Conservation (phyloP, 805 yeast species). For the Candida vaughaniae region DNA sequence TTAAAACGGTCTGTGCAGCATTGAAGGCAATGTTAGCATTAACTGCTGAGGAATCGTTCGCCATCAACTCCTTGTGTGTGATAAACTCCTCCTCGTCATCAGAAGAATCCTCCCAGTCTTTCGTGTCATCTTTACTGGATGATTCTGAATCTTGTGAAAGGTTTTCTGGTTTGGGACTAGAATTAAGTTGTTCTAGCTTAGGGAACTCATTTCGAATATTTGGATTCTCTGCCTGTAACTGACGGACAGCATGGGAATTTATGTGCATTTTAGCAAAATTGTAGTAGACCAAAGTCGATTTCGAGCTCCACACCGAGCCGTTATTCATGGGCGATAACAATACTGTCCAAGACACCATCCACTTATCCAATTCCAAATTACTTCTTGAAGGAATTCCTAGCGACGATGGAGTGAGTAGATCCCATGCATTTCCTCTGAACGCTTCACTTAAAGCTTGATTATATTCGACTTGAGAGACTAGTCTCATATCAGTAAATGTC, state of each 20-base stretch:
- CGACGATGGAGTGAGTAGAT: conserved; percentile 53
- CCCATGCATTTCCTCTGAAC: conserved; percentile 61
- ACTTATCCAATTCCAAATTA: conserved; percentile 64
- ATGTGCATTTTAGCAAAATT: conserved; percentile 76
- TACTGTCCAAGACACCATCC: conserved; percentile 84
- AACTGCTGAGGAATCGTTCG: conserved; percentile 33
- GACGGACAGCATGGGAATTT: conserved; percentile 51
- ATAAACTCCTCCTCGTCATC: conserved; percentile 33
- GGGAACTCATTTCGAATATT: conserved; percentile 30
- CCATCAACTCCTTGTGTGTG: conserved; percentile 28
- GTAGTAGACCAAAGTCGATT: conserved; percentile 66
- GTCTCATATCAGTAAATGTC: conserved; percentile 48
- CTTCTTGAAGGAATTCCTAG: conserved; percentile 70
- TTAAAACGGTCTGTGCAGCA: conserved; percentile 63
- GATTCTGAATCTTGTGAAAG: background rate
- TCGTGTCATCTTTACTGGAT: conserved; percentile 2
- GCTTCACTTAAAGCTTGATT: conserved; percentile 62
- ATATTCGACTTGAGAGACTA: conserved; percentile 67
- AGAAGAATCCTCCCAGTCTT: conserved; percentile 13
- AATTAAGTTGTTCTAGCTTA: conserved; percentile 24
- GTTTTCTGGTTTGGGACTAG: conserved; percentile 1
- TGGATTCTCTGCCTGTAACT: conserved; percentile 29
- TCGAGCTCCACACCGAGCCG: conserved; percentile 61
- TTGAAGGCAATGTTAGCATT: conserved; percentile 53
- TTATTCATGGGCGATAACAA: conserved; percentile 59